Evolutionary conservation across 805 yeast genomes (phyloP).

Genomic region (Pichia paraexigua): DNA sequence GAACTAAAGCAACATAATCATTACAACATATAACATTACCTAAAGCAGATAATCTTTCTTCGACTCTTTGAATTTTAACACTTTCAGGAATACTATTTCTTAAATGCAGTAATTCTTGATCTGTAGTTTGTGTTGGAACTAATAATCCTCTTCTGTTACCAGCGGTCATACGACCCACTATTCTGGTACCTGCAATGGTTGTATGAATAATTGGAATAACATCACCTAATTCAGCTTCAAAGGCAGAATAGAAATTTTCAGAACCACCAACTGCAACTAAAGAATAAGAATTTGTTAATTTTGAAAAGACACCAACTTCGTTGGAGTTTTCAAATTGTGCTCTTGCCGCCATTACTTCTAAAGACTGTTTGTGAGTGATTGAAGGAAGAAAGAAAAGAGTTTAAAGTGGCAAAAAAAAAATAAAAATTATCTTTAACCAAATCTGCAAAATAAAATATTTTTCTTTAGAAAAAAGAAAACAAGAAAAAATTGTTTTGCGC

Average conservation of each 20-base stretch:
- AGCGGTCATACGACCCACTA: conserved; percentile 96
- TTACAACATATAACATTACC: conserved; percentile 98
- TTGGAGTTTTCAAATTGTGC: conserved; percentile 80
- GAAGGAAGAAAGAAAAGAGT: neutral
- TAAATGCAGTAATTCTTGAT: conserved; percentile 95
- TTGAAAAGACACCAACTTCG: conserved; percentile 91
- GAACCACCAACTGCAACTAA: conserved; percentile 97
- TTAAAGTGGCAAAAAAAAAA: neutral
- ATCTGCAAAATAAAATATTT: neutral
- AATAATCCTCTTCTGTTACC: conserved; percentile 96
- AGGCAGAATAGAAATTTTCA: conserved; percentile 75
- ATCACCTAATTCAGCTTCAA: conserved; percentile 96
- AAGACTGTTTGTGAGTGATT: neutral
- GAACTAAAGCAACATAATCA: conserved; percentile 97
- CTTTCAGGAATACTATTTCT: conserved; percentile 94
- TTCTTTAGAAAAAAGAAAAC: no score
- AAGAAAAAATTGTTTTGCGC: neutral
- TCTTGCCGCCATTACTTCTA: conserved; percentile 50
- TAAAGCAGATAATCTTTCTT: conserved; percentile 91
- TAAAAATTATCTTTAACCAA: neutral
- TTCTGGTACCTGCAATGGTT: conserved; percentile 96
- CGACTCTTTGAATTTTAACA: conserved; percentile 95
- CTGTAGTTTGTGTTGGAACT: conserved; percentile 97
- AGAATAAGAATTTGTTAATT: conserved; percentile 92
- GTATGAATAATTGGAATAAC: conserved; percentile 94